phyloP scores from a whole-genome alignment of 495 filamentous ascomycete genomes.

The Tuber brumale region DNA sequence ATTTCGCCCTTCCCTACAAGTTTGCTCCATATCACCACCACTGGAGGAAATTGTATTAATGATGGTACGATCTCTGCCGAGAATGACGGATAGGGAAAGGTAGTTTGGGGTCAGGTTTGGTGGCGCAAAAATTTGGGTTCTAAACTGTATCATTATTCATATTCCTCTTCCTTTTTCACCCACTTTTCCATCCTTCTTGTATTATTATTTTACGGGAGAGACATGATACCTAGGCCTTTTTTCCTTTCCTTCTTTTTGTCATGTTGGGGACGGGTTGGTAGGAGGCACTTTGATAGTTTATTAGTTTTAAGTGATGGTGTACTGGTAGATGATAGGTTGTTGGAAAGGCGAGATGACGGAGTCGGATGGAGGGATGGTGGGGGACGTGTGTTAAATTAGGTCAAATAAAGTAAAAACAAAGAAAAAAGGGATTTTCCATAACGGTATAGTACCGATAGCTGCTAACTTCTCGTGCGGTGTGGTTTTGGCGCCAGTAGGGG shows the following conservation, averaged over 20 bases:
- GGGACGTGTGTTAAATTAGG: background rate
- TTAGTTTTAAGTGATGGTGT: conserved; percentile 8
- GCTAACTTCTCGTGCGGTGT: background rate
- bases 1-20: background rate
- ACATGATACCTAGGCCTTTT: conserved; percentile 8
- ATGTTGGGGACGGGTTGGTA: background rate
- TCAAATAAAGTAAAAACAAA: background rate
- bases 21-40: background rate
- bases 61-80: background rate
- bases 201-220: conserved; percentile 21
- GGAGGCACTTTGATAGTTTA: conserved; percentile 12
- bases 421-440: background rate
- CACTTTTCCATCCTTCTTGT: conserved; percentile 2
- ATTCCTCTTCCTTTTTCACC: background rate
- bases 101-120: background rate
- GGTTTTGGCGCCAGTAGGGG: background rate
- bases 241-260: background rate
- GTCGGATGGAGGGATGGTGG: background rate
- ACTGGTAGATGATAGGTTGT: conserved; percentile 6
- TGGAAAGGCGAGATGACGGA: background rate
- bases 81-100: background rate
- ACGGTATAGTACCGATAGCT: too few species aligned
- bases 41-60: background rate
- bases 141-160: conserved; percentile 7
- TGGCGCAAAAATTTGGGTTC: background rate